Base-by-base conservation (phyloP, 2,329 filamentous ascomycete species). In the Aspergillus pseudotamarii region DNA sequence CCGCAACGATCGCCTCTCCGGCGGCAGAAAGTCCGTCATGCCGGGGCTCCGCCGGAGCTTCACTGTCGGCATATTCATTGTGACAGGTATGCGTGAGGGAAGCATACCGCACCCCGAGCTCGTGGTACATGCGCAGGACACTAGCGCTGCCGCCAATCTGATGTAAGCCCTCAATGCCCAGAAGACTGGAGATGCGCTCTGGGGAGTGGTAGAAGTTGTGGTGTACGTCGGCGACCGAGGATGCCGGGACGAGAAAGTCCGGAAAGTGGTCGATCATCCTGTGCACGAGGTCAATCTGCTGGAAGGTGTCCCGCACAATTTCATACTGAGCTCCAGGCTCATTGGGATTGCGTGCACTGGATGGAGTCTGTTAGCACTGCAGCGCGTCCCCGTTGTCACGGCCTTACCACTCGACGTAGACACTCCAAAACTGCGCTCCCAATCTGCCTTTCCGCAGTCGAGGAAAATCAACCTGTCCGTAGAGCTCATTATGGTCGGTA, bases 121-220 rank as follows among this genome's bases (percentile, higher is more conserved):
- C 64, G 26, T 66, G 69, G 9, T 69, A 57, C 57, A 60, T 60
- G 1, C 70, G 51, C 14, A 71, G 23, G 3, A 62, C 60, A 34
- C 61, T 69, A 10, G 72, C 57, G 10, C 71, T 73, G 51, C 65
- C 66, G 5, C 71, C 72, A 6, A 71, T 62, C 63, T 73, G 71
- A 60, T 75, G 72, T 6, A 61, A 61, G 9, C 72, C 72, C 56
- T 74, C 72, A 11, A 70, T 66, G 6, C 72, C 72, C 23, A 74
- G 61, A 32, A 70, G 66, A 50, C 69, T 71, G 6, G 64, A 64
- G 55, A 71, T 61, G 16, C 38, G 48, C 10, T 36, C 38, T 19
- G 48, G 19, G 26, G 45, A 48, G 16, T 48, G 21, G 45, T 34
- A 34, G 32, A 34, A 34, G 2, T 34, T 34, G 32, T 34, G 32